Conservation (phyloP, 2,329 filamentous ascomycete species). For the Cladosporium austrohemisphaericum region DNA sequence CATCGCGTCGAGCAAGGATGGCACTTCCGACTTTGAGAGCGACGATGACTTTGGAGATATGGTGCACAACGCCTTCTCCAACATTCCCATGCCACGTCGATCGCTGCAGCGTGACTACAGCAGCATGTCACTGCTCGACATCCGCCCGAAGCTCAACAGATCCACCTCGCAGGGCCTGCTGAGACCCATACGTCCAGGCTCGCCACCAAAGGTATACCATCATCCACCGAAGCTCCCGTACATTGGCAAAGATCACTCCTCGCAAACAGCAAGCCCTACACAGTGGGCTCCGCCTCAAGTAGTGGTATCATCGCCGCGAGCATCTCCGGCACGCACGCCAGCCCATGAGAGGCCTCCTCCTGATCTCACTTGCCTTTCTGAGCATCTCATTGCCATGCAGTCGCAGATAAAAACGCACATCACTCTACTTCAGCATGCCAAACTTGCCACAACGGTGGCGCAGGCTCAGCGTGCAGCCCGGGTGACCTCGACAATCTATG, state of each 20-base stretch:
- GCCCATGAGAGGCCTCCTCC: not conserved
- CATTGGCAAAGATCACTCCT: constrained; percentile 14
- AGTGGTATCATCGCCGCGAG: too few species aligned
- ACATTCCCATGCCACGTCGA: constrained; percentile 18
- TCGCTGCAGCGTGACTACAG: constrained; percentile 18
- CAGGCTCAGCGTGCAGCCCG: constrained; percentile 19
- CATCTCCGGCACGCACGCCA: too few species aligned
- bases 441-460: constrained; percentile 16
- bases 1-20: too few species aligned
- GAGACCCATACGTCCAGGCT: constrained; percentile 25
- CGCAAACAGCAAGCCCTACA: not conserved
- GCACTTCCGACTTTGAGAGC: constrained; percentile 29
- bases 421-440: constrained; percentile 30
- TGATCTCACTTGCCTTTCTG: constrained; percentile 16
- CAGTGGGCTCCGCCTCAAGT: too few species aligned
- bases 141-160: constrained; percentile 4
- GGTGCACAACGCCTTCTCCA: constrained; percentile 15
- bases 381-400: constrained; percentile 26
- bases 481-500: not conserved
- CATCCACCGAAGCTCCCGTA: constrained; percentile 24
- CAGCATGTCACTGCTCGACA: constrained; percentile 19
- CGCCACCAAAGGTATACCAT: constrained; percentile 28
- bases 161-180: constrained; percentile 23
- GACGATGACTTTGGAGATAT: constrained; percentile 29
- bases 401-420: constrained; percentile 35